These are phyloP conservation scores for Nicotiana noctiflora DNA, from an alignment of 257 asterid species.

Conservation along the genomic window DNA sequence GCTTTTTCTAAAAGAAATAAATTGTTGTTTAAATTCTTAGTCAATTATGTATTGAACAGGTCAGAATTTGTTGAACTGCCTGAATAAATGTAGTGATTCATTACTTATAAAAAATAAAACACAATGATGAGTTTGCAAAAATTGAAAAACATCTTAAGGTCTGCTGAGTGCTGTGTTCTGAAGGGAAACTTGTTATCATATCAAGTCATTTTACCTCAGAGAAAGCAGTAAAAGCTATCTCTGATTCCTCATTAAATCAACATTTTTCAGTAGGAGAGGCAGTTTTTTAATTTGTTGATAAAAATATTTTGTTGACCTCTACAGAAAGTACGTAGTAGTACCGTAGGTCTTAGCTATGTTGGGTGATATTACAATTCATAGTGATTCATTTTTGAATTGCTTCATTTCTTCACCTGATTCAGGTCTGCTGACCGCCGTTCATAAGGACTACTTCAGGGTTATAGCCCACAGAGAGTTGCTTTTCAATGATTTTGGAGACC, in stretches of 20 bases:
- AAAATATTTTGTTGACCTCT: neutral
- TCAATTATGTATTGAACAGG: neutral
- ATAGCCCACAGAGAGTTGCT: constrained; percentile 76
- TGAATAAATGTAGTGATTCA: neutral
- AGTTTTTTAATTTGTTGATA: neutral
- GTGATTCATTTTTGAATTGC: neutral
- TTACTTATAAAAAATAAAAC: no score
- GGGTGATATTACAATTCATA: neutral
- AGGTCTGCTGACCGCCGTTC: constrained; percentile 92
- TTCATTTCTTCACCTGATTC: constrained; percentile 8
- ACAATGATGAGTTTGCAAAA: neutral
- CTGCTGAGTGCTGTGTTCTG: neutral
- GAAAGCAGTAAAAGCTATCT: neutral
- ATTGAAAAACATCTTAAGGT: neutral
- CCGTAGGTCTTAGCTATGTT: neutral
- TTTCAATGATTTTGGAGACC: constrained; percentile 97
- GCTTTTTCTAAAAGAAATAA: neutral
- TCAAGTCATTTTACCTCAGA: neutral
- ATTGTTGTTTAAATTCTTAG: neutral
- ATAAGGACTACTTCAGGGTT: constrained; percentile 74
- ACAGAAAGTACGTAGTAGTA: neutral
- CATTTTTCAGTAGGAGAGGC: neutral
- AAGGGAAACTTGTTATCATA: neutral
- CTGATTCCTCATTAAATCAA: neutral
- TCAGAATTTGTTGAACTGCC: neutral